Percentiles rank a stretch among this genome's conserved stretches.
Conservation (phyloP, 2,329 filamentous ascomycete genomes). For the Aspergillus phoenicis region DNA sequence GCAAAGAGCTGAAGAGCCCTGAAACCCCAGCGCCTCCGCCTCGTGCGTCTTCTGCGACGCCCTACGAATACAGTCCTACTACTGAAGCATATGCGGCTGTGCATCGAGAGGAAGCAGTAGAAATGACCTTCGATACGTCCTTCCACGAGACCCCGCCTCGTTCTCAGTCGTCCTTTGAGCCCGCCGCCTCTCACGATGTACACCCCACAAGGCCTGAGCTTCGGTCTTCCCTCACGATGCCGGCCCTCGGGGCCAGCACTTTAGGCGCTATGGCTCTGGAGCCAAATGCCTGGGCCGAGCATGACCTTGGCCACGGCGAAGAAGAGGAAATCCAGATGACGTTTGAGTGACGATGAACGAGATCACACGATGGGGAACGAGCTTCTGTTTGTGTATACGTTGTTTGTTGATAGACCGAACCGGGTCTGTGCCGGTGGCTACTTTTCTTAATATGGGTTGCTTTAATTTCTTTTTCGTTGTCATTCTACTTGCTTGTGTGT, state of each 20-base stretch:
- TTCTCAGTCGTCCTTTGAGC: slow-evolving; percentile 23
- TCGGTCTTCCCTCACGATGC: slow-evolving; percentile 36
- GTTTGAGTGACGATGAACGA: slow-evolving; percentile 62
- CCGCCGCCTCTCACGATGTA: slow-evolving; percentile 13
- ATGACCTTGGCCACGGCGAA: slow-evolving; percentile 55
- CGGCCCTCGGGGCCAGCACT: slow-evolving; percentile 27
- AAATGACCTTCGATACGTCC: slow-evolving; percentile 73
- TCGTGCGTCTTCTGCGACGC: slow-evolving; percentile 24
- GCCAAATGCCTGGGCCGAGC: slow-evolving; percentile 70
- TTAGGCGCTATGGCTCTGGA: slow-evolving; percentile 39
- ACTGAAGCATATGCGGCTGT: slow-evolving; percentile 15
- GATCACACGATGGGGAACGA: slow-evolving; percentile 13
- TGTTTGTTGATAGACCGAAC: slow-evolving; percentile 2
- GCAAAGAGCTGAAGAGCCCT: slow-evolving; percentile 46
- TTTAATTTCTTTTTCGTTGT: not conserved
- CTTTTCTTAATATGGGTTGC: not conserved
- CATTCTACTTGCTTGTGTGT: not conserved
- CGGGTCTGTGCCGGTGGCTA: not conserved
- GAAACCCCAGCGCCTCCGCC: slow-evolving; percentile 37
- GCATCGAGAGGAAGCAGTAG: slow-evolving; percentile 45
- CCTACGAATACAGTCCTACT: slow-evolving; percentile 15
- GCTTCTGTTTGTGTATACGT: slow-evolving; percentile 10
- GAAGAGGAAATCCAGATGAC: slow-evolving; percentile 80
- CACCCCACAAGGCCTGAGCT: slow-evolving; percentile 30
- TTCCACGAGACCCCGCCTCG: slow-evolving; percentile 49